These are phyloP conservation scores for Cyberlindnera subsufficiens DNA, from an alignment of 805 yeast species.

Conservation along the genomic window DNA sequence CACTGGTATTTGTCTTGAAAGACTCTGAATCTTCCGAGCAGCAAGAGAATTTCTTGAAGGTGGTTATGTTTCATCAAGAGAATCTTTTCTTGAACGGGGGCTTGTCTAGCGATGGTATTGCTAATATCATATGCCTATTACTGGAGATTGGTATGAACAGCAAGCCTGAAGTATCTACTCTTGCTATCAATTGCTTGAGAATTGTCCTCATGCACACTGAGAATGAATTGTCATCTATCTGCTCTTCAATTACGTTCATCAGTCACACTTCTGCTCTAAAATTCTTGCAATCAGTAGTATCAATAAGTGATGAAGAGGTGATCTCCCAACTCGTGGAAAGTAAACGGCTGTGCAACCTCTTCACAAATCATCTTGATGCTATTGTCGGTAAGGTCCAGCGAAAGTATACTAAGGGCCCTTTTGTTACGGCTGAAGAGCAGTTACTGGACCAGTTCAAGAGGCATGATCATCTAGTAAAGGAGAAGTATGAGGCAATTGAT, in stretches of 20 bases:
- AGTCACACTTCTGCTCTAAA: conserved; percentile 13
- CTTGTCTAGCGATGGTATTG: conserved; percentile 28
- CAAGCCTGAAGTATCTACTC: conserved; percentile 9
- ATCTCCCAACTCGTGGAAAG: conserved; percentile 12
- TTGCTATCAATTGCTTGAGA: conserved; percentile 27
- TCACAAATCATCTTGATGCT: conserved; percentile 19
- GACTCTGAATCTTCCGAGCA: conserved; percentile 15
- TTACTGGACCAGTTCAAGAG: conserved; percentile 8
- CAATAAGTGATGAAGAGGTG: conserved; percentile 26
- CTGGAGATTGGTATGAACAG: conserved; percentile 14
- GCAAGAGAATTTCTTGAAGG: conserved; percentile 25
- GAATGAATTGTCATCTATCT: conserved; percentile 22
- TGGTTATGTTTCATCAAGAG: conserved; percentile 27
- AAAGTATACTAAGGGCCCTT: conserved; percentile 13
- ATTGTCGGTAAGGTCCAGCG: conserved; percentile 19
- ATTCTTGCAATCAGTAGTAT: conserved; percentile 20
- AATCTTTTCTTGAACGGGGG: conserved; percentile 24
- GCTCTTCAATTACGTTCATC: conserved; percentile 23
- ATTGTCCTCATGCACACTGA: conserved; percentile 28
- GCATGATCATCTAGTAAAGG: conserved; percentile 17
- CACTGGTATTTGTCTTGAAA: conserved; percentile 15
- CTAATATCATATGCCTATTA: conserved; percentile 27
- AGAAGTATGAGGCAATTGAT: conserved; percentile 22
- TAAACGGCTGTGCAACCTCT: conserved; percentile 10
- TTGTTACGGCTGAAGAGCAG: conserved; percentile 11